Evolutionary conservation across 805 yeast species (phyloP).

Genomic region (Yamadazyma nakazawae): DNA sequence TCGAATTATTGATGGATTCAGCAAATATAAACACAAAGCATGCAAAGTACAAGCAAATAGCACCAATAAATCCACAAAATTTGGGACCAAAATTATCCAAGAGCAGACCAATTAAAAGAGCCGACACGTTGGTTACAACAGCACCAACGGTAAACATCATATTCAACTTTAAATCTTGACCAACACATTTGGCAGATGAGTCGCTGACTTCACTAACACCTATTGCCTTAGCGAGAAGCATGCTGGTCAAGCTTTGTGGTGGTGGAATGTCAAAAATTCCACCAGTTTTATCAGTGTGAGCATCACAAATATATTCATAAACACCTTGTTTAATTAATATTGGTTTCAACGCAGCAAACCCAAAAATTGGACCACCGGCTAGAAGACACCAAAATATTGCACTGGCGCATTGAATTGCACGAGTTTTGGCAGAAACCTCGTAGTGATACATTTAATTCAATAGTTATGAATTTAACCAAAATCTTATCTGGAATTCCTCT

Average conservation of each 20-base stretch:
- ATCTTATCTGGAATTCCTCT: neutral
- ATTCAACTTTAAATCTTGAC: slow-evolving; percentile 53
- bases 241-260: slow-evolving; percentile 12
- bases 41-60: slow-evolving; percentile 44
- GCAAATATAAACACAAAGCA: slow-evolving; percentile 46
- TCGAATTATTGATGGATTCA: slow-evolving; percentile 17
- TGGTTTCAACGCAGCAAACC: slow-evolving; percentile 59
- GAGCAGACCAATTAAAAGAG: slow-evolving; percentile 47
- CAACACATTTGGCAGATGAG: slow-evolving; percentile 42
- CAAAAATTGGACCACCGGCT: slow-evolving; percentile 58
- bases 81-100: slow-evolving; percentile 52
- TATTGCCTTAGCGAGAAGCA: slow-evolving; percentile 11
- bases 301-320: slow-evolving; percentile 41
- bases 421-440: slow-evolving; percentile 10
- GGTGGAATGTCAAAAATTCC: slow-evolving; percentile 10
- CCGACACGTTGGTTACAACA: slow-evolving; percentile 52
- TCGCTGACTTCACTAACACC: slow-evolving; percentile 16
- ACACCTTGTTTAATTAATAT: slow-evolving; percentile 47
- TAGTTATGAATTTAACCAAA: neutral
- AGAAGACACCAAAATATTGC: slow-evolving; percentile 54
- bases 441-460: slow-evolving; percentile 11
- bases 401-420: slow-evolving; percentile 41
- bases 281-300: slow-evolving; percentile 5
- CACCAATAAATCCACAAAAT: slow-evolving; percentile 52
- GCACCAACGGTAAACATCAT: slow-evolving; percentile 61